Evolutionary conservation across 108 stramenopile species (phyloP).

Genomic region (Licmophora abbreviata): DNA sequence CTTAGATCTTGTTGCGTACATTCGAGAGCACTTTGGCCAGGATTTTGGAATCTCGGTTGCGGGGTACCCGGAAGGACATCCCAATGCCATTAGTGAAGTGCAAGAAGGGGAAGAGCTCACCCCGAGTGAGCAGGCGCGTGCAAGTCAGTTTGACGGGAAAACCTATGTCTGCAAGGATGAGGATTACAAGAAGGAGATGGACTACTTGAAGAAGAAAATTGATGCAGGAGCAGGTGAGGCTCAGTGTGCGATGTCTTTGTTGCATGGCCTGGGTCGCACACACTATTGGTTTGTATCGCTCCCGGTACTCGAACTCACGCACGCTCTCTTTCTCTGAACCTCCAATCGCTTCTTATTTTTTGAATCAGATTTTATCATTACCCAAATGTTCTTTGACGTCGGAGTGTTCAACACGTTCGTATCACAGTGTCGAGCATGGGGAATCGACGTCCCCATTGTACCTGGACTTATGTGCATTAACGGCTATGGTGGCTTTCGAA

Average conservation of each 20-base stretch:
- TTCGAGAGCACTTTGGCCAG: slow-evolving; percentile 83
- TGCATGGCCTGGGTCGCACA: not conserved
- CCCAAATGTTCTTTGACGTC: slow-evolving; percentile 99
- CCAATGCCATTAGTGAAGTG: slow-evolving; percentile 85
- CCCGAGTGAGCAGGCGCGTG: slow-evolving; percentile 73
- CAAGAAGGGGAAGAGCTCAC: slow-evolving; percentile 68
- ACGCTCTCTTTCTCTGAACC: not conserved
- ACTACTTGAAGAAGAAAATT: slow-evolving; percentile 92
- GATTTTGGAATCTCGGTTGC: slow-evolving; percentile 93
- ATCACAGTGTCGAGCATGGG: slow-evolving; percentile 82
- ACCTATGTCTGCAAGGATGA: slow-evolving; percentile 88
- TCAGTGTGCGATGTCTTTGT: not conserved
- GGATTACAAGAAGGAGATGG: slow-evolving; percentile 96
- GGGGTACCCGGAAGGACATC: slow-evolving; percentile 99
- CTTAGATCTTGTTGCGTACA: slow-evolving; percentile 95
- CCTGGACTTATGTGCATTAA: slow-evolving; percentile 99
- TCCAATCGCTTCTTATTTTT: slow-evolving; percentile 2
- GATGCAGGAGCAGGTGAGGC: slow-evolving; percentile 89
- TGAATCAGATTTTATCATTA: slow-evolving; percentile 90
- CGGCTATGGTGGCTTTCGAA: slow-evolving; percentile 91
- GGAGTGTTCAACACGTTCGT: slow-evolving; percentile 89
- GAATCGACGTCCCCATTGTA: slow-evolving; percentile 91
- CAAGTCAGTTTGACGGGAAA: slow-evolving; percentile 65
- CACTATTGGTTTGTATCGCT: not conserved
- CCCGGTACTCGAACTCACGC: not conserved